These are phyloP conservation scores for Saturnispora hagleri DNA, from an alignment of 805 yeast genomes.

Conservation along the genomic window DNA sequence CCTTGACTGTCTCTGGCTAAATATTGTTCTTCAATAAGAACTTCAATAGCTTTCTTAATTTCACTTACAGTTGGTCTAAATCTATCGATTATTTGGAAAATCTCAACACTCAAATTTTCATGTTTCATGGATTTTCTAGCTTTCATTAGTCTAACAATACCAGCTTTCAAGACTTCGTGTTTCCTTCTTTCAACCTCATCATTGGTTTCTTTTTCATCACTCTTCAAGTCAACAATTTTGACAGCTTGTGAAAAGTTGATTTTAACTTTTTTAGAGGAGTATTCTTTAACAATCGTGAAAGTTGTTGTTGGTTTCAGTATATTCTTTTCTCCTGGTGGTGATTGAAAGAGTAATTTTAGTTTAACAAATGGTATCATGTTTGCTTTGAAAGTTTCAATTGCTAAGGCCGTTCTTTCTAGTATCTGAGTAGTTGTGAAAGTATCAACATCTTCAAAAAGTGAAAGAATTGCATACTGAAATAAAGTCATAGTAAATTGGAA, in stretches of 20 bases:
- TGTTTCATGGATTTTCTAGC: constrained; percentile 77
- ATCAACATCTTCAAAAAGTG: constrained; percentile 70
- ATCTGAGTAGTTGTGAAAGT: constrained; percentile 53
- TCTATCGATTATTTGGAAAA: constrained; percentile 74
- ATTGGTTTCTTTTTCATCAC: constrained; percentile 73
- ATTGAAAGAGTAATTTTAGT: constrained; percentile 61
- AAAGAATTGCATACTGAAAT: constrained; percentile 77
- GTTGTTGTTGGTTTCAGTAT: constrained; percentile 43
- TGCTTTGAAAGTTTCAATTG: constrained; percentile 58
- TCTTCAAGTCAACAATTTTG: constrained; percentile 45
- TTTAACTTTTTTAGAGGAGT: constrained; percentile 73
- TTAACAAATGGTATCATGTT: constrained; percentile 73
- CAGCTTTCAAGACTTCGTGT: constrained; percentile 70
- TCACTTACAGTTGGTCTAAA: constrained; percentile 82
- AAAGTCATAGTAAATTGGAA: constrained; percentile 73
- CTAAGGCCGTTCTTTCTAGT: constrained; percentile 57
- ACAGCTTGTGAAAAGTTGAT: constrained; percentile 53
- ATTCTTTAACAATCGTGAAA: constrained; percentile 69
- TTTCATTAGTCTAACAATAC: constrained; percentile 95
- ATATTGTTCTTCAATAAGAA: constrained; percentile 78
- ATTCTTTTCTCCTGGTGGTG: constrained; percentile 52
- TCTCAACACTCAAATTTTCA: constrained; percentile 75
- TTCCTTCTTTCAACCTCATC: constrained; percentile 58
- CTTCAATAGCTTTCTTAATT: constrained; percentile 79
- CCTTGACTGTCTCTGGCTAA: constrained; percentile 66